Evolutionary conservation across 306 rosid genomes (phyloP), one percentile per base, ranked within the genome.

Genomic region (Prunus mongolica): DNA sequence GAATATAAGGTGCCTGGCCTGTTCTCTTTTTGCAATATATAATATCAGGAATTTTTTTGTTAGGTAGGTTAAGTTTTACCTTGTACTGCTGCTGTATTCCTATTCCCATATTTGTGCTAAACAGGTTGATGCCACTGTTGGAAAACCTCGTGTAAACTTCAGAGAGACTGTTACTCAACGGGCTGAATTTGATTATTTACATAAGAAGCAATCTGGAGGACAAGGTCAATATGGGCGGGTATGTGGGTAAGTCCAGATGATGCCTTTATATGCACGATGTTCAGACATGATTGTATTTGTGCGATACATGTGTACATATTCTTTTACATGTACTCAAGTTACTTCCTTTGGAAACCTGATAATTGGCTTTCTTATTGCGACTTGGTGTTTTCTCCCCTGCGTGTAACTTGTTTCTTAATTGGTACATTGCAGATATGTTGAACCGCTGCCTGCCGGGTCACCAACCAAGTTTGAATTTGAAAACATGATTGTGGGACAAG

Each of bases 211-310:
- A 82, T 38, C 80, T 66, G 99, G 99, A 80, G 99, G 99, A 70
- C 99, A 95, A 79, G 99, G 99, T 50, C 99, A 95, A 86, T 95
- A 95, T 87, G 99, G 99, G 72, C 95, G 97, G 32, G 99, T 95
- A 73, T 81, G 83, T 74, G 99, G 99, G 99, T 92, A 87, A 84
- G 99, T 83, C 46, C 65, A 27, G 71, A 70, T 68, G 61, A 22
- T 38, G 64, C n/a, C 52, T 74, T 81, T 24, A 55, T 58, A 28
- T 71, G 71, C 45, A 50, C 1, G 27, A 62, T 63, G 47, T 14
- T 57, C n/a, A 22, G 63, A 18, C 32, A 32, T 24, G 38, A 60
- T 15, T 32, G n/a, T 67, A 10, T 27, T 41, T 47, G 24, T 60
- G 50, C 64, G 50, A 12, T 45, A 32, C 30, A 27, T 74, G 10